phyloP scores from a whole-genome alignment of 2,329 filamentous ascomycete species.

The Colletotrichum musae region DNA sequence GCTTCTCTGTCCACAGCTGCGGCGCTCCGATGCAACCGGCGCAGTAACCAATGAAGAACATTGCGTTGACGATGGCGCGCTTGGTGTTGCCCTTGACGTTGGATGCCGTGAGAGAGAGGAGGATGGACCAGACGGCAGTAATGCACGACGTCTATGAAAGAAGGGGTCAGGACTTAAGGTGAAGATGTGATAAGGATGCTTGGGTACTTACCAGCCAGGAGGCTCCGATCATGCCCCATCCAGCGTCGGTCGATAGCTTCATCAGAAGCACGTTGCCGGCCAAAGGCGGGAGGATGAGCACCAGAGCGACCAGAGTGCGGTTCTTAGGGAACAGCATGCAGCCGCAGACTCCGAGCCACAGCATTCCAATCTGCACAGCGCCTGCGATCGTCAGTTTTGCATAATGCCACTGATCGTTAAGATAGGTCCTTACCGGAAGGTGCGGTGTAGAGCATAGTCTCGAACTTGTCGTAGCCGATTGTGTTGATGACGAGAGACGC shows the following conservation, averaged over 20 bases:
- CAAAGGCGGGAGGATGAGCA: constrained; percentile 58
- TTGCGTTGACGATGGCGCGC: constrained; percentile 59
- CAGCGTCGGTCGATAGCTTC: constrained; percentile 54
- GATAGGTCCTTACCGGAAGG: constrained; percentile 50
- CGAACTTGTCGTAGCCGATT: constrained; percentile 58
- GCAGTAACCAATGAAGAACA: constrained; percentile 67
- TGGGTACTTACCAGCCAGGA: constrained; percentile 57
- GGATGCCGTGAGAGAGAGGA: constrained; percentile 60
- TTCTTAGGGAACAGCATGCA: constrained; percentile 56
- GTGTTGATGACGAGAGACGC: constrained; percentile 64
- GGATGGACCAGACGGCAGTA: constrained; percentile 57
- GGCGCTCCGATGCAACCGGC: constrained; percentile 62
- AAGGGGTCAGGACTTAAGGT: not conserved
- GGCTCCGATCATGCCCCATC: constrained; percentile 64
- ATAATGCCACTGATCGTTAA: not conserved
- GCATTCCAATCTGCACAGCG: constrained; percentile 59
- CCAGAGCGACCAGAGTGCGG: constrained; percentile 55
- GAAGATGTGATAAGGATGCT: not conserved
- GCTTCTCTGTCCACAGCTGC: constrained; percentile 63
- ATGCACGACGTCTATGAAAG: constrained; percentile 56
- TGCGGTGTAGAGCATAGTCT: constrained; percentile 63
- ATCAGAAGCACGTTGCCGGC: constrained; percentile 61
- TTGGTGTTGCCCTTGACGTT: constrained; percentile 69
- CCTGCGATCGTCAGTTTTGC: constrained; percentile 44
- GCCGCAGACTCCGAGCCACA: constrained; percentile 61